These are phyloP conservation scores for Xylariaceae sp. DNA, from an alignment of 2,329 filamentous ascomycete genomes.

Conservation along the genomic window DNA sequence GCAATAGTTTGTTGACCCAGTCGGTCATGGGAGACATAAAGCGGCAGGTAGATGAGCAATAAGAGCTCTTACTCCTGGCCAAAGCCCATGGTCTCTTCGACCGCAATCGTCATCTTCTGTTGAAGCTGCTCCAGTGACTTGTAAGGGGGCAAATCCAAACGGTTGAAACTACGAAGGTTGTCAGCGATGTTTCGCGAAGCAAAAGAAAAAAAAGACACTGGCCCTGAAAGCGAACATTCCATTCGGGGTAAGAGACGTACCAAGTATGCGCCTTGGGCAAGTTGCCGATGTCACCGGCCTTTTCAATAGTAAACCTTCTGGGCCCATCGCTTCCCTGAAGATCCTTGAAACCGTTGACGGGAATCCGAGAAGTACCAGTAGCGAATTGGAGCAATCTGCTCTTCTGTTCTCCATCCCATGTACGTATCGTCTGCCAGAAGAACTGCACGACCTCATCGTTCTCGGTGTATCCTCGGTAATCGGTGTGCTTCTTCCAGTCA, in stretches of 20 bases:
- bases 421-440: constrained; percentile 97
- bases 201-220: not conserved
- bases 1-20: not conserved
- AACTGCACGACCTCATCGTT: constrained; percentile 95
- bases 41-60: constrained; percentile 9
- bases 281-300: constrained; percentile 86
- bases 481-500: constrained; percentile 99
- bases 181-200: constrained; percentile 19
- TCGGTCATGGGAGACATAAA: too few species aligned
- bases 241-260: constrained; percentile 49
- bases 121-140: constrained; percentile 83
- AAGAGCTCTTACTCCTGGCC: constrained; percentile 75
- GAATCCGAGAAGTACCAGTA: constrained; percentile 94
- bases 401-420: constrained; percentile 98
- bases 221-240: not conserved
- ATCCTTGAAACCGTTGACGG: constrained; percentile 99
- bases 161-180: constrained; percentile 73
- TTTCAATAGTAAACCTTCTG: constrained; percentile 94
- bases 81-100: constrained; percentile 98
- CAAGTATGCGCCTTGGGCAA: constrained; percentile 97
- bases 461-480: constrained; percentile 98
- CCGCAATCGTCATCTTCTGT: constrained; percentile 89
- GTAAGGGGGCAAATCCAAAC: constrained; percentile 90
- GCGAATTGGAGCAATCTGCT: constrained; percentile 94
- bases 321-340: constrained; percentile 95